phyloP scores from a whole-genome alignment of 2,329 filamentous ascomycete genomes.

The Colletotrichum nymphaeae region DNA sequence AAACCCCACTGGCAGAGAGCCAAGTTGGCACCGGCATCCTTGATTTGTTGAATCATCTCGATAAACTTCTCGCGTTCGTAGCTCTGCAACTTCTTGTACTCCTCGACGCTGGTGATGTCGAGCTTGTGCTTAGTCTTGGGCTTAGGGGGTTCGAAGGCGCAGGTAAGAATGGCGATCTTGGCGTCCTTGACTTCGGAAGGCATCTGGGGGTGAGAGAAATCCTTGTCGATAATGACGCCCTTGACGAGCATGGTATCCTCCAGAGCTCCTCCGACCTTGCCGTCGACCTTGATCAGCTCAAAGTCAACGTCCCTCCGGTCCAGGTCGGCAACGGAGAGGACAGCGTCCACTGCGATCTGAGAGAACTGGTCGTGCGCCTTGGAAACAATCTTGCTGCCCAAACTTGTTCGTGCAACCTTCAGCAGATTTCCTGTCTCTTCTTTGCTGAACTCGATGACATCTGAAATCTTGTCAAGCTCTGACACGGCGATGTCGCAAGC shows the following conservation, averaged over 20 bases:
- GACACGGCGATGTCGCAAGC: slow-evolving; percentile 96
- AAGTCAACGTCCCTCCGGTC: slow-evolving; percentile 98
- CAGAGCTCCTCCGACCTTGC: slow-evolving; percentile 93
- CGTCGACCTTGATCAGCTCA: slow-evolving; percentile 98
- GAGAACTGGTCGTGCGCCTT: slow-evolving; percentile 99
- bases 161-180: slow-evolving; percentile 97
- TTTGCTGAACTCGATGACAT: slow-evolving; percentile 86
- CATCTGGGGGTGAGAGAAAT: slow-evolving; percentile 99
- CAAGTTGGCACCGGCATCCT: slow-evolving; percentile 95
- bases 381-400: slow-evolving; percentile 99
- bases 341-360: slow-evolving; percentile 96
- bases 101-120: slow-evolving; percentile 95
- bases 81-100: slow-evolving; percentile 96
- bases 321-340: slow-evolving; percentile 94
- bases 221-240: slow-evolving; percentile 98
- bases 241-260: slow-evolving; percentile 96
- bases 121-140: slow-evolving; percentile 99
- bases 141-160: slow-evolving; percentile 98
- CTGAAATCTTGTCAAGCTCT: slow-evolving; percentile 92
- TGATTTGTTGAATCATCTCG: slow-evolving; percentile 99
- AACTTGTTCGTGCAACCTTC: slow-evolving; percentile 93
- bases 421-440: slow-evolving; percentile 86
- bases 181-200: slow-evolving; percentile 93
- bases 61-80: slow-evolving; percentile 97
- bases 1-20: slow-evolving; percentile 99